Percentiles rank a stretch among this genome's conserved stretches.
These are phyloP conservation scores for Candida andamanensis DNA, from an alignment of 805 yeast species.

Conservation along the genomic window DNA sequence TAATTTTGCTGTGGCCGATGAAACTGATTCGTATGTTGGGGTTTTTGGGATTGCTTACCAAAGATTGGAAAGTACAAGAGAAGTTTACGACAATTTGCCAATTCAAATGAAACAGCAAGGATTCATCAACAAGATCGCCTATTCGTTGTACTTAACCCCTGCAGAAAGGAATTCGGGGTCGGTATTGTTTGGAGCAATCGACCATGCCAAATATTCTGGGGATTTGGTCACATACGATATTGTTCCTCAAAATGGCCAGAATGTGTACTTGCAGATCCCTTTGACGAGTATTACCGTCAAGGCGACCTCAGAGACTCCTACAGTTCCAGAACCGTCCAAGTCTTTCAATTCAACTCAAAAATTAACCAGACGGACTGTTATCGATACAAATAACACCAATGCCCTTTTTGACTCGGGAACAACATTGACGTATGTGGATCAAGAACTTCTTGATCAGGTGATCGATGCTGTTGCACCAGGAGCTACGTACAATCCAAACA, in stretches of 20 bases:
- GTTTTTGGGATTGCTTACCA: constrained; percentile 17
- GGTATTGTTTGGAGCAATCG: constrained; percentile 31
- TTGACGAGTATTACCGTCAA: constrained; percentile 15
- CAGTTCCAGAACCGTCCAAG: constrained; percentile 6
- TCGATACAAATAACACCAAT: constrained; percentile 3
- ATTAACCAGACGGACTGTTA: constrained; percentile 5
- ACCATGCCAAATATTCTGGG: constrained; percentile 23
- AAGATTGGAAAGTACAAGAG: constrained; percentile 9
- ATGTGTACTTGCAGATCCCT: constrained; percentile 15
- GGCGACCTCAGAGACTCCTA: constrained; percentile 7
- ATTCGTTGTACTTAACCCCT: constrained; percentile 33
- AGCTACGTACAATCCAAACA: constrained; percentile 7
- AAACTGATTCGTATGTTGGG: constrained; percentile 16
- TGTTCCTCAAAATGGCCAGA: constrained; percentile 8
- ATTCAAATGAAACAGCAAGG: constrained; percentile 31
- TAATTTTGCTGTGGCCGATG: constrained; percentile 17
- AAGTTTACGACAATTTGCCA: constrained; percentile 31
- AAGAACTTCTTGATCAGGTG: constrained; percentile 7
- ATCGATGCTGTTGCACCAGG: constrained; percentile 9
- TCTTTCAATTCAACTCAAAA: constrained; percentile 4
- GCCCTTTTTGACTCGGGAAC: constrained; percentile 19
- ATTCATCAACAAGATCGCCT: constrained; percentile 27
- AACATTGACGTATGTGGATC: constrained; percentile 15
- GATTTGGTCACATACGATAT: constrained; percentile 21
- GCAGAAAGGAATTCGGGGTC: constrained; percentile 19